Conservation (phyloP, 345 rosid genomes). For the Arabidopsis thaliana region TAIR10.1 NC_003075.7:1084001-1084500, state of each 20-base stretch:
- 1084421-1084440: constrained; percentile 5
- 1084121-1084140: constrained; percentile 80
- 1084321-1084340: constrained; percentile 86
- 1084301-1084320: constrained; percentile 75
- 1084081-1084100: constrained; percentile 2
- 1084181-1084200: constrained; percentile 70
- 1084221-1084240: constrained; percentile 8
- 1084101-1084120: constrained; percentile 62
- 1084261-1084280: constrained; percentile 5
- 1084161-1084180: constrained; percentile 80
- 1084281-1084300: constrained; percentile 76
- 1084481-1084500: constrained; percentile 89
- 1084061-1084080: background rate
- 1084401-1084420: constrained; percentile 14
- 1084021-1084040: constrained; percentile 80
- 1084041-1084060: constrained; percentile 22
- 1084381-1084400: constrained; percentile 42
- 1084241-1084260: constrained; percentile 3
- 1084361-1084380: constrained; percentile 90
- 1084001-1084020: constrained; percentile 92
- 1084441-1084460: constrained; percentile 67
- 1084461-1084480: constrained; percentile 93
- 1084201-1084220: constrained; percentile 24
- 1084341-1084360: constrained; percentile 98
- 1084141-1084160: constrained; percentile 70